Conservation (phyloP, 306 rosid genomes). For the Cicer cuneatum region DNA sequence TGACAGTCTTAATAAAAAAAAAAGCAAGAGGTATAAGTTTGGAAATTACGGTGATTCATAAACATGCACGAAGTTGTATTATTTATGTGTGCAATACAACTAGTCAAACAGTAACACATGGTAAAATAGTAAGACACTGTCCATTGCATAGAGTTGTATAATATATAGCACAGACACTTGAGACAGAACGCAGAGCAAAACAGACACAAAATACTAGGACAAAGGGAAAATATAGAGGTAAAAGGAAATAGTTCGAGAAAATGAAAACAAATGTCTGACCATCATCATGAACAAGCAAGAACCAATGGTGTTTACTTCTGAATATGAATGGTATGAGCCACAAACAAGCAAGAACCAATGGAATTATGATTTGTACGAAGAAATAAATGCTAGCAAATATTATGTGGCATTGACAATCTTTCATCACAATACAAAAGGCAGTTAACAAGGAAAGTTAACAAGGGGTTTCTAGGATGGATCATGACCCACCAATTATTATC, state of each 20-base stretch:
- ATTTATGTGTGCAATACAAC: background rate
- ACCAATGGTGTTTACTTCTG: background rate
- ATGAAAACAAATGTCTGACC: background rate
- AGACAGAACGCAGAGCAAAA: background rate
- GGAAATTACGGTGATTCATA: too few species aligned
- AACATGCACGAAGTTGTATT: background rate
- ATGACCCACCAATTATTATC: background rate
- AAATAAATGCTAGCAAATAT: slow-evolving; percentile 1
- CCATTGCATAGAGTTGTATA: background rate
- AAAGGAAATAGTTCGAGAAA: background rate
- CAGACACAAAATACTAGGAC: background rate
- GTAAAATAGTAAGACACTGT: background rate
- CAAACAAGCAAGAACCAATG: background rate
- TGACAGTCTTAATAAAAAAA: background rate
- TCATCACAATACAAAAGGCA: background rate
- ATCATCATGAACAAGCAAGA: background rate
- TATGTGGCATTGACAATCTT: background rate
- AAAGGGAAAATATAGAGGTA: background rate
- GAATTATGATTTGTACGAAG: background rate
- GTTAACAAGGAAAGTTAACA: background rate
- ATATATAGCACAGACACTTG: background rate
- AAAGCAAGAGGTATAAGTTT: too few species aligned
- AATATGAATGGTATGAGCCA: background rate
- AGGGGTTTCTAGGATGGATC: background rate
- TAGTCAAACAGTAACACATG: background rate